These are phyloP conservation scores for Pythium rishiriense DNA, from an alignment of 352 stramenopile genomes.

Conservation along the genomic window DNA sequence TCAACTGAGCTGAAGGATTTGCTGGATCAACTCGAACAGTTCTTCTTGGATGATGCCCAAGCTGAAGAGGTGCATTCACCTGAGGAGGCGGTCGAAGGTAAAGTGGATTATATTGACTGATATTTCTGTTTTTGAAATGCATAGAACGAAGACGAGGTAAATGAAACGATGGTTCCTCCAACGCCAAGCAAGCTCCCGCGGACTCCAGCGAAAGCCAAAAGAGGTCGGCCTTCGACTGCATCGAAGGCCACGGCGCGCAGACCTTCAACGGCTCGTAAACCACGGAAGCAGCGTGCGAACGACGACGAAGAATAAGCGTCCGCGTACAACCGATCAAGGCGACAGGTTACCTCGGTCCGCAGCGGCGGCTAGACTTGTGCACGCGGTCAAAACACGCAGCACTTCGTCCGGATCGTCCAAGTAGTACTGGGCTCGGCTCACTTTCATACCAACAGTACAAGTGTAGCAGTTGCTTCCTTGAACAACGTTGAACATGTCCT, in stretches of 20 bases:
- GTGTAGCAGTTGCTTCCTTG: slow-evolving; percentile 90
- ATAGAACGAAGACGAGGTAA: slow-evolving; percentile 25
- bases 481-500: slow-evolving; percentile 91
- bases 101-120: no score
- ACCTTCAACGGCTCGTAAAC: slow-evolving; percentile 4
- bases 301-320: slow-evolving; percentile 17
- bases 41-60: slow-evolving; percentile 33
- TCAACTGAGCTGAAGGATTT: slow-evolving; percentile 75
- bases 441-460: slow-evolving; percentile 86
- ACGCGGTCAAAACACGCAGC: slow-evolving; percentile 71
- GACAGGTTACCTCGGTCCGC: slow-evolving; percentile 31
- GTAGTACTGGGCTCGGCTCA: slow-evolving; percentile 85
- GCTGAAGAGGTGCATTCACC: slow-evolving; percentile 39
- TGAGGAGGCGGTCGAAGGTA: no score
- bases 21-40: slow-evolving; percentile 70
- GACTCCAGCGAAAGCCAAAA: slow-evolving; percentile 10
- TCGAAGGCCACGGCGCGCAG: not conserved
- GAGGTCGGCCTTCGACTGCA: not conserved
- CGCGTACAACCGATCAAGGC: slow-evolving; percentile 1
- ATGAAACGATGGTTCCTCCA: slow-evolving; percentile 5
- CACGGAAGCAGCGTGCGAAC: slow-evolving; percentile 4
- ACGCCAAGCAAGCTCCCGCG: slow-evolving; percentile 12
- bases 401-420: slow-evolving; percentile 80
- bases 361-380: slow-evolving; percentile 40
- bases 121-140: not conserved